Evolutionary conservation across 345 rosid genomes (phyloP).

Genomic region (Viola odorata): DNA sequence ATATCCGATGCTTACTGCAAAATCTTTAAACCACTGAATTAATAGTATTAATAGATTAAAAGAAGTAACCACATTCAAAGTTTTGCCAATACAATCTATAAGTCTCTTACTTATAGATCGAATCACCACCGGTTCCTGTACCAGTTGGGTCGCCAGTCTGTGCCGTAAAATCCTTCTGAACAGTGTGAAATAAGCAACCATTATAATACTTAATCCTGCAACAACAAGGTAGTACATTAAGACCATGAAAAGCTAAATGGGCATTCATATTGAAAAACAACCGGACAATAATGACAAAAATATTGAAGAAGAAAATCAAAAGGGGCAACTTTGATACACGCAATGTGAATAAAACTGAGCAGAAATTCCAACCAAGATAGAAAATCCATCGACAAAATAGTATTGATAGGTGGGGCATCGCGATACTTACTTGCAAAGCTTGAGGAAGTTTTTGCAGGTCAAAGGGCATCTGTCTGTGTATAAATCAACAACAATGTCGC

Average conservation of each 20-base stretch:
- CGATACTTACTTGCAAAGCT: slow-evolving; percentile 74
- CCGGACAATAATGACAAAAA: too few relatives aligned
- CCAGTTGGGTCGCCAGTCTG: slow-evolving; percentile 89
- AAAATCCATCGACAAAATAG: too few relatives aligned
- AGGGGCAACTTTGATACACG: too few relatives aligned
- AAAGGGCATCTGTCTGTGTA: slow-evolving; percentile 59
- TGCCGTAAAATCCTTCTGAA: slow-evolving; percentile 84
- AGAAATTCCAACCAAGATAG: too few relatives aligned
- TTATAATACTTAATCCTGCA: slow-evolving; percentile 82
- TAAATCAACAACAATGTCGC: slow-evolving; percentile 77
- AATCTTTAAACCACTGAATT: background rate
- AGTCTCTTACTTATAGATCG: slow-evolving; percentile 64
- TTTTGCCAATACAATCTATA: background rate
- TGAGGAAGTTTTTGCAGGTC: slow-evolving; percentile 85
- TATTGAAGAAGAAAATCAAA: too few relatives aligned
- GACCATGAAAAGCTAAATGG: too few relatives aligned
- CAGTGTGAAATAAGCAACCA: slow-evolving; percentile 78
- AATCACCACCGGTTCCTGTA: slow-evolving; percentile 77
- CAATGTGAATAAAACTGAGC: too few relatives aligned
- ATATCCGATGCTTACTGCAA: background rate
- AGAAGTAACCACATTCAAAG: background rate
- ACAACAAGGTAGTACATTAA: slow-evolving; percentile 1
- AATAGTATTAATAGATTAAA: background rate
- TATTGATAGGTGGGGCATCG: background rate
- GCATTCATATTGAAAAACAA: too few relatives aligned